A percentile compares a stretch with the other conserved stretches of the same genome.
Conservation (phyloP, 306 rosid species). For the Trichosanthes cucumerina region DNA sequence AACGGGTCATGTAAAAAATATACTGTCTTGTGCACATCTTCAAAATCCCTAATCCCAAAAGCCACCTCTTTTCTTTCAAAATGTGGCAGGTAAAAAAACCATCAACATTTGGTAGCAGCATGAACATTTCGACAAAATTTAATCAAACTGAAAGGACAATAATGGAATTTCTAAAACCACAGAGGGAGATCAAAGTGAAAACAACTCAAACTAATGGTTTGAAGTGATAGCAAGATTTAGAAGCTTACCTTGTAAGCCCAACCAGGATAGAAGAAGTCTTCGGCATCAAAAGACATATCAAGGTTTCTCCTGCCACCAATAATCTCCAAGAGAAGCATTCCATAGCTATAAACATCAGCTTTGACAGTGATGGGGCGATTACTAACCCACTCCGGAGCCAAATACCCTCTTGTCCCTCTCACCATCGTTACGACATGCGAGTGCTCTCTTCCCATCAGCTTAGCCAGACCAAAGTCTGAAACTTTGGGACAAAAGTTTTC, state of each 20-base stretch:
- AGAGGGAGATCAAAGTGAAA: not conserved
- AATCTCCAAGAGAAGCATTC: constrained; percentile 89
- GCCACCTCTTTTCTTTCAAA: not conserved
- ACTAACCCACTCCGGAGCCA: constrained; percentile 96
- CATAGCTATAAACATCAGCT: constrained; percentile 92
- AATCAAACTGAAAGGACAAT: not conserved
- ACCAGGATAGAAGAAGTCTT: constrained; percentile 89
- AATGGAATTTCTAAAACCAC: not conserved
- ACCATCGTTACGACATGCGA: constrained; percentile 93
- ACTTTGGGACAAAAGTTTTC: constrained; percentile 84
- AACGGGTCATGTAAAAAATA: not conserved
- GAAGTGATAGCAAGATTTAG: not conserved
- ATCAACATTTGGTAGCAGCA: not conserved
- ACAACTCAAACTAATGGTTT: not conserved
- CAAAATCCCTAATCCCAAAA: not conserved
- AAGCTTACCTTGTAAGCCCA: constrained; percentile 81
- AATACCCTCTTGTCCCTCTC: constrained; percentile 92
- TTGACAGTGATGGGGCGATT: constrained; percentile 92
- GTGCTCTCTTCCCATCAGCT: constrained; percentile 91
- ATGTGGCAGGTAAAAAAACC: not conserved
- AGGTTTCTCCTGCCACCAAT: constrained; percentile 95
- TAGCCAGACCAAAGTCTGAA: constrained; percentile 91
- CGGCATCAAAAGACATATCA: constrained; percentile 73
- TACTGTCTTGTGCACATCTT: not conserved
- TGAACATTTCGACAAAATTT: not conserved